Conservation (phyloP, 257 asterid species). For the Penstemon davidsonii region DNA sequence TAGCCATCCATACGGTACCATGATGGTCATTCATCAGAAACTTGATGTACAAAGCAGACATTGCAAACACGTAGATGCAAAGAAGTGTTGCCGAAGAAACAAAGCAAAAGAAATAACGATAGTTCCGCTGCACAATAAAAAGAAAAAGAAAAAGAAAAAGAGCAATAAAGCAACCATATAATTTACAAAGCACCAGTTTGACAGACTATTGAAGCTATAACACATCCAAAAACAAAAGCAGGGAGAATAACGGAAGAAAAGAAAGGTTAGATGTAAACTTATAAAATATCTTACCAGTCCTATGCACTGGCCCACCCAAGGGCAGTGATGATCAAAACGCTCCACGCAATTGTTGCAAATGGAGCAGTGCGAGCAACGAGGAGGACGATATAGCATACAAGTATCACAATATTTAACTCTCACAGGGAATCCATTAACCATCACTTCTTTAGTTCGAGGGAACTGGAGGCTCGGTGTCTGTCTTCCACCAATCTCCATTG, state of each 20-base stretch:
- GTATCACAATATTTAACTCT: constrained; percentile 96
- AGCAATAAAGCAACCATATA: constrained; percentile 22
- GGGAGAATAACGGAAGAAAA: constrained; percentile 1
- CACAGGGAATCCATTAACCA: constrained; percentile 91
- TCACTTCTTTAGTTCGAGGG: constrained; percentile 94
- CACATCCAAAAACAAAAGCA: constrained; percentile 3
- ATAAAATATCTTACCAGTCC: constrained; percentile 66
- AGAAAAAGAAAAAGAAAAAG: constrained; percentile 22
- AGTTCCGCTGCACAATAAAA: constrained; percentile 78
- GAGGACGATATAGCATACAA: constrained; percentile 98
- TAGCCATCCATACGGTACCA: constrained; percentile 90
- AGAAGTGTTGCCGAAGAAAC: constrained; percentile 90
- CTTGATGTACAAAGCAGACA: constrained; percentile 87
- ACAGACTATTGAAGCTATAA: constrained; percentile 13
- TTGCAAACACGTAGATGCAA: constrained; percentile 83
- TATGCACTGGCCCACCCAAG: constrained; percentile 99
- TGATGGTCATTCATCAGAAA: constrained; percentile 78
- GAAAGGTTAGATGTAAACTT: background rate
- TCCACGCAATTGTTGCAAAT: constrained; percentile 94
- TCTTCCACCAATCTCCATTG: constrained; percentile 85
- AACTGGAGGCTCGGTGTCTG: constrained; percentile 94
- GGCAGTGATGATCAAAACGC: constrained; percentile 99
- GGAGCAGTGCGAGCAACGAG: constrained; percentile 99
- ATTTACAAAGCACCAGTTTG: constrained; percentile 23
- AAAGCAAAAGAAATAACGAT: constrained; percentile 89